Evolutionary conservation across 148 eudicot species (phyloP).

Genomic region (Silene uniflora): DNA sequence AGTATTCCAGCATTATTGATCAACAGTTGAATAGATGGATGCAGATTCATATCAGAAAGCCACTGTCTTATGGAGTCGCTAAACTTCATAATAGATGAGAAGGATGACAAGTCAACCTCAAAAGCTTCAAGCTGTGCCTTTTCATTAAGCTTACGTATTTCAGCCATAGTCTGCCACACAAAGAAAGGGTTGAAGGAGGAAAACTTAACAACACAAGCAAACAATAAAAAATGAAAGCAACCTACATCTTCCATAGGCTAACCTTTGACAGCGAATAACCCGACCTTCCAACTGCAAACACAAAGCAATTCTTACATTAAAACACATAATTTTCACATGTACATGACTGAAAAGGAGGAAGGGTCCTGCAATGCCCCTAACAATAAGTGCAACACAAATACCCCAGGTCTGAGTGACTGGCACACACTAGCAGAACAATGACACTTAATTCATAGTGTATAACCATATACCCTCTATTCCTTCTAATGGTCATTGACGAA

Average conservation of each 20-base stretch:
- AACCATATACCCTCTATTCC: background rate
- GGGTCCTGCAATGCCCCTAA: background rate
- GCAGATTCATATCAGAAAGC: conserved; percentile 65
- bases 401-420: background rate
- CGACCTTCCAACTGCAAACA: conserved; percentile 78
- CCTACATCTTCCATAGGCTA: conserved; percentile 12
- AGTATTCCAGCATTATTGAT: conserved; percentile 93
- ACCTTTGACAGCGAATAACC: conserved; percentile 55
- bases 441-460: background rate
- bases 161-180: conserved; percentile 50
- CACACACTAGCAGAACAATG: background rate
- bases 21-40: conserved; percentile 77
- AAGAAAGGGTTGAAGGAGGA: background rate
- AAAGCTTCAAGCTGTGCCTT: conserved; percentile 67
- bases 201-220: background rate
- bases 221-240: conserved; percentile 6
- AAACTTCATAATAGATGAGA: conserved; percentile 66
- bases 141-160: conserved; percentile 41
- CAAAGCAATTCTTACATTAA: conserved; percentile 10
- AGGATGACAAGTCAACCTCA: conserved; percentile 71
- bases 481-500: background rate
- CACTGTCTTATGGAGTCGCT: conserved; percentile 56
- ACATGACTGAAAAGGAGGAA: background rate
- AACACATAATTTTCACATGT: background rate
- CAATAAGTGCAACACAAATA: background rate